A percentile compares a stretch with the other conserved stretches of the same genome.
phyloP scores from a whole-genome alignment of 176 grass and related monocot genomes.

The Neostapfia colusana region DNA sequence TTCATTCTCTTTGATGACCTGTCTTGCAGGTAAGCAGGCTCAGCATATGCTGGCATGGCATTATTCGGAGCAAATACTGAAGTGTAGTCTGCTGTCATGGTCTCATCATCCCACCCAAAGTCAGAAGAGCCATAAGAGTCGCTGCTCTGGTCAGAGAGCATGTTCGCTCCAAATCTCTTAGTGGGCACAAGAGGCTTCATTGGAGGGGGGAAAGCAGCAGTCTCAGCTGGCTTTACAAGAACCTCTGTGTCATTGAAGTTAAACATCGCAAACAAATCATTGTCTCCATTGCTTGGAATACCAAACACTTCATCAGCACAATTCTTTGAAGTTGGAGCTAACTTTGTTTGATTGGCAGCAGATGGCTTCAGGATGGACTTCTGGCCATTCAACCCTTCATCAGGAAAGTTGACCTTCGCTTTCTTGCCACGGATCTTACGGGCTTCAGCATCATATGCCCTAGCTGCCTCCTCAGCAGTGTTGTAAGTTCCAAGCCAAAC shows the following conservation, averaged over 20 bases:
- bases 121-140: constrained; percentile 51
- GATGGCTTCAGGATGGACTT: constrained; percentile 26
- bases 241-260: constrained; percentile 49
- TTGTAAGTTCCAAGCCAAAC: constrained; percentile 92
- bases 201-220: constrained; percentile 16
- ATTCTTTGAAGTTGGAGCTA: constrained; percentile 26
- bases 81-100: constrained; percentile 49
- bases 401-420: constrained; percentile 81
- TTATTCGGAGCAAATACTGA: constrained; percentile 38
- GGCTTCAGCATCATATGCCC: constrained; percentile 77
- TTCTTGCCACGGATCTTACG: constrained; percentile 79
- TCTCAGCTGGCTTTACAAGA: constrained; percentile 30
- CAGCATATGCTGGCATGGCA: constrained; percentile 18
- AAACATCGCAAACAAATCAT: constrained; percentile 59
- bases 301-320: constrained; percentile 31
- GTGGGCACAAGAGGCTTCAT: constrained; percentile 20
- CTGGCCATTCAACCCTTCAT: constrained; percentile 40
- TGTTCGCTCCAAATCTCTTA: constrained; percentile 34
- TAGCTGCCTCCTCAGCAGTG: constrained; percentile 76
- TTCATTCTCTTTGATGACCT: constrained; percentile 49
- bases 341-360: constrained; percentile 27
- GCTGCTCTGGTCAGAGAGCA: constrained; percentile 57
- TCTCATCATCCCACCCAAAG: constrained; percentile 56
- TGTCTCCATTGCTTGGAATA: constrained; percentile 33
- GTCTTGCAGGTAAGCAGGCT: constrained; percentile 40